Base-by-base conservation (phyloP, 352 stramenopile species). In the Globisporangium emineosum region DNA sequence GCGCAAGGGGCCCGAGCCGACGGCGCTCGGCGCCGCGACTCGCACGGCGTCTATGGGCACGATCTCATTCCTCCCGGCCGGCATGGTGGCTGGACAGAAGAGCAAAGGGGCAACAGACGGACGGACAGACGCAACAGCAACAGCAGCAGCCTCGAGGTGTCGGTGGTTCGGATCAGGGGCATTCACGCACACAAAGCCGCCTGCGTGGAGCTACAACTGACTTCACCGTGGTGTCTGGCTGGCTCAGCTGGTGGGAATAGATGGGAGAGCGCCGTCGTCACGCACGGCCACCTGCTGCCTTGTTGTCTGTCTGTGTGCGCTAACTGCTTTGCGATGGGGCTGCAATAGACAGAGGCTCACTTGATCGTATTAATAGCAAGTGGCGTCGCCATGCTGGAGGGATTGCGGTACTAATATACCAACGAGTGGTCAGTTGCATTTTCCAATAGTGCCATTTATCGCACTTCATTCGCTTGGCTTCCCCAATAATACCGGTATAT, bases 41-140 rank as follows among this genome's bases (percentile, higher is more conserved):
- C 51, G 51, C 6, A 42, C 29, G 10, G 55, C 35, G 59, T 56
- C 58, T 45, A 91, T 72, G 61, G 80, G 82, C 61, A 88, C 58
- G 58, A 91, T 86, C 64, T 89, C 82, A 68, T 89, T 91, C 66
- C 75, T 76, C 50, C 69, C 75, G 23, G 69, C 77, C 19, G 75
- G 69, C 82, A 91, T 85, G 32, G n/a, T n/a, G n/a, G n/a, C 21
- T 67, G 27, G 10, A 6, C 15, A 23, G 54, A 6, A n/a, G 5
- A 13, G 35, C 35, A 17, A 13, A 19, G 35, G 19, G 19, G 17
- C 12, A 5, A 43, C 12, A 43, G 35, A 43, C 35, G 35, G 35
- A 43, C 35, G 35, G 35, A 43, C 35, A 43, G 35, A 61, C 15
- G 8, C 10, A 51, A n/a, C n/a, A n/a, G n/a, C n/a, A n/a, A n/a